Evolutionary conservation across 2,329 filamentous ascomycete species (phyloP), one percentile per base, ranked within the genome.

Genomic region (Hypomyces rosellus): DNA sequence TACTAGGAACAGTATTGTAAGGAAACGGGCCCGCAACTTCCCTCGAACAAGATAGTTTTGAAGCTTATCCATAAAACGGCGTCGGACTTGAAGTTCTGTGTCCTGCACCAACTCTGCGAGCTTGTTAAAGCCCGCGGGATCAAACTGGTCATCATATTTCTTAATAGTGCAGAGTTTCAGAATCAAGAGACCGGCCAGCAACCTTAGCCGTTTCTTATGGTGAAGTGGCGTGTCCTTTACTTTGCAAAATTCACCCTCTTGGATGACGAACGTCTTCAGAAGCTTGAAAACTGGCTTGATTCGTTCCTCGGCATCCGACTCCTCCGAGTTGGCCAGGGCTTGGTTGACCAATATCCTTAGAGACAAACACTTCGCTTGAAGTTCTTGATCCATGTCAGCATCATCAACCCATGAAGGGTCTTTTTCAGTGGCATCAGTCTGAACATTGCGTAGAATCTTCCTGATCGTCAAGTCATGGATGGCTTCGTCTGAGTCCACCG

Each of bases 331-430:
- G 53, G 66, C 86, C 37, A 91, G 82, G 15, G 96, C 76, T 48
- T 88, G 82, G 65, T 97, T 97, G 52, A 93, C 89, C 22, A 97
- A 75, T 14, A 90, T 86, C 64, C 86, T 92, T 44, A 97, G 72
- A 1, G 91, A 87, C 73, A 89, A 84, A 50, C 84, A 81, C 68
- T 97, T 96, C 16, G 90, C 86, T 53, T 85, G 79, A 14, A 89
- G 85, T 62, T 96, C 90, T 47, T 92, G 82, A 56, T 95, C 88
- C 56, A 89, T 71, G 34, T 81, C 76, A 12, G 80, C 76, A 51
- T 86, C 80, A 13, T 82, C 74, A 14, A 84, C 81, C 86, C 89
- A 92, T 4, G 76, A 74, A 14, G 80, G 80, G 51, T 82, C 76
- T 1, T 68, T 67, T 1, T 76, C 74, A 34, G 74, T 74, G 4